Conservation (phyloP, 164 flowering plant species). For the Stephania yunnanensis region DNA sequence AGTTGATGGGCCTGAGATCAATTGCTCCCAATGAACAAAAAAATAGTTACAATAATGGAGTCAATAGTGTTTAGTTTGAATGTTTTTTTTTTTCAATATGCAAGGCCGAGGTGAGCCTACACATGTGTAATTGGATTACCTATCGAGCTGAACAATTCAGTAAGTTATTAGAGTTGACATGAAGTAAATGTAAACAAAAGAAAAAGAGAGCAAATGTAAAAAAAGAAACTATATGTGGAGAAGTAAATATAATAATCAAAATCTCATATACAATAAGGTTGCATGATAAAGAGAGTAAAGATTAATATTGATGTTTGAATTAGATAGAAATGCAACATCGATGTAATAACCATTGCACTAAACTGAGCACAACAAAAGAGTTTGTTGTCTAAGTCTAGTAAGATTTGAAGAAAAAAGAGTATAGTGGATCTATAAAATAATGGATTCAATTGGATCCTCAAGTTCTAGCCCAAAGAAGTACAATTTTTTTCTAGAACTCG, state of each 20-base stretch:
- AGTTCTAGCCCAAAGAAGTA: neutral
- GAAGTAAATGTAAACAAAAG: constrained; percentile 51
- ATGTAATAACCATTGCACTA: no score
- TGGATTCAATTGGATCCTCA: neutral
- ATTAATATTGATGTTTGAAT: no score
- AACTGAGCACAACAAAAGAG: no score
- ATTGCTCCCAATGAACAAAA: no score
- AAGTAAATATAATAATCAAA: neutral
- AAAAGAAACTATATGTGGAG: no score
- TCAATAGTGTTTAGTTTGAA: no score
- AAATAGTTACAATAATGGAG: no score
- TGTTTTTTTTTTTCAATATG: no score
- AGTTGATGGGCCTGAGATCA: no score
- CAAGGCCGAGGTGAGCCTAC: neutral
- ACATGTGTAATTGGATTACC: constrained; percentile 30
- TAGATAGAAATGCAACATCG: neutral
- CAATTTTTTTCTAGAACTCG: neutral
- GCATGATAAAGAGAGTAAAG: neutral
- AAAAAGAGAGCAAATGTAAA: constrained; percentile 19
- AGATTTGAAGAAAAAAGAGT: neutral
- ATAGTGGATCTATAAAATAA: neutral
- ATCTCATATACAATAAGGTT: neutral
- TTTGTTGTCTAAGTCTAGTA: neutral
- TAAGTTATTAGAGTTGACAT: constrained; percentile 30
- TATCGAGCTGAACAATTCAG: constrained; percentile 35